These are phyloP conservation scores for Cryptococcus sp. DNA, from an alignment of 1,284 basidiomycete genomes.

Conservation along the genomic window DNA sequence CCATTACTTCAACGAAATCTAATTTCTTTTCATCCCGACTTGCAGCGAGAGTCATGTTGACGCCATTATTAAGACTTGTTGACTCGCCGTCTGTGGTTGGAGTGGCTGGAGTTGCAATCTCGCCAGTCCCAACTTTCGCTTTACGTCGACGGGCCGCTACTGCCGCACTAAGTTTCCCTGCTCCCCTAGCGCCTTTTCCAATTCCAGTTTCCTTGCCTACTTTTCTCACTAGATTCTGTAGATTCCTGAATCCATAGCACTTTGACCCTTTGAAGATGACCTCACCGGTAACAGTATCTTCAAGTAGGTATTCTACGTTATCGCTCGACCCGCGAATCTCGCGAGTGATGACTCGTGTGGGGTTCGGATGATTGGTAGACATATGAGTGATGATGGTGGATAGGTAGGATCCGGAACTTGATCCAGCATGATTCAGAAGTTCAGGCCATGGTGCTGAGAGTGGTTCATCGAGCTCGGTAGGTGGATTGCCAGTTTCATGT, in stretches of 20 bases:
- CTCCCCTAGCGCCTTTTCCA: conserved; percentile 54
- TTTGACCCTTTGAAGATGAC: conserved; percentile 86
- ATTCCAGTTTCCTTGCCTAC: conserved; percentile 81
- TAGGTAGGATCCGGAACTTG: conserved; percentile 91
- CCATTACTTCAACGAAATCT: conserved; percentile 99
- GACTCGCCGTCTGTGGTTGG: conserved; percentile 23
- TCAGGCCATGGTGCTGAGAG: conserved; percentile 57
- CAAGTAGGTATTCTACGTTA: conserved; percentile 63
- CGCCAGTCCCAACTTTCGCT: conserved; percentile 38
- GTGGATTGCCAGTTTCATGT: conserved; percentile 23
- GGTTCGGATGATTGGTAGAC: conserved; percentile 50
- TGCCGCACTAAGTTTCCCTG: conserved; percentile 42
- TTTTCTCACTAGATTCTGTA: conserved; percentile 94
- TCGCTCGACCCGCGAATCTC: conserved; percentile 60
- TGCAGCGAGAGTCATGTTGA: conserved; percentile 9
- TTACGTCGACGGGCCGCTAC: conserved; percentile 48
- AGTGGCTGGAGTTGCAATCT: conserved; percentile 35
- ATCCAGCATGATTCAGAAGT: conserved; percentile 71
- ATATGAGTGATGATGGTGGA: conserved; percentile 63
- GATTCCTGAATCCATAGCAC: conserved; percentile 95
- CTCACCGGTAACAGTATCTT: conserved; percentile 52
- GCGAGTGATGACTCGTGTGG: conserved; percentile 57
- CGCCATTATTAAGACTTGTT: neutral
- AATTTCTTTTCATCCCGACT: conserved; percentile 58
- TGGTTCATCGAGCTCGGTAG: conserved; percentile 3